phyloP scores from a whole-genome alignment of 2,329 filamentous ascomycete species.

The Alternaria gansuensis region DNA sequence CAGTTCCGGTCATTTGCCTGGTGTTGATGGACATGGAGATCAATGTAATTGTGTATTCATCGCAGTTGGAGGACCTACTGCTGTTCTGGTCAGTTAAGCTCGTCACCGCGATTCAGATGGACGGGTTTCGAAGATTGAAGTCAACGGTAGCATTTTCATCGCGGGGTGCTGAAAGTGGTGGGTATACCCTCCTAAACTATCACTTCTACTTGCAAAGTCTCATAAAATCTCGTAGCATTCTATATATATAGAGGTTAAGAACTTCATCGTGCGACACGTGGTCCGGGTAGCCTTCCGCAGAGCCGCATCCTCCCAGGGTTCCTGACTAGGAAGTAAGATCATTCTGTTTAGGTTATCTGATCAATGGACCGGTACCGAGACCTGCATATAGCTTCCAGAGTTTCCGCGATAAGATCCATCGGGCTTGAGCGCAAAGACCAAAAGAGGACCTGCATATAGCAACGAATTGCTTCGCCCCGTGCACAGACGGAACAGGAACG shows the following conservation, averaged over 20 bases:
- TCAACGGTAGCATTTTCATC: neutral
- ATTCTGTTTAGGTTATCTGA: slow-evolving; percentile 1
- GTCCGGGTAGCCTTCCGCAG: neutral
- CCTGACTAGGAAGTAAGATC: neutral
- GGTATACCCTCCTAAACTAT: neutral
- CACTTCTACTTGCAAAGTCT: neutral
- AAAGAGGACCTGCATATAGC: slow-evolving; percentile 8
- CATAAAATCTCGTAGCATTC: too few species aligned
- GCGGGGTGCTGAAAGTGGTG: neutral
- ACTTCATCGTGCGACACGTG: neutral
- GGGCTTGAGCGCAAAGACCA: too few species aligned
- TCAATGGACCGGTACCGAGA: neutral
- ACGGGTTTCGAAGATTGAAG: neutral
- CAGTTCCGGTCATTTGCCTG: neutral
- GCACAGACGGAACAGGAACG: neutral
- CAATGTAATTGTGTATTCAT: neutral
- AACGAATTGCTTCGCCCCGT: neutral
- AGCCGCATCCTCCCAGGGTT: neutral
- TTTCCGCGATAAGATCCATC: too few species aligned
- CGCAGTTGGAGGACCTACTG: neutral
- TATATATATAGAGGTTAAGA: too few species aligned
- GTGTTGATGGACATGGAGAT: neutral
- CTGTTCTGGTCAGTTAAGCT: neutral
- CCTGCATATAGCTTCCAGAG: slow-evolving; percentile 9
- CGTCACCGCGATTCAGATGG: neutral